Conservation (phyloP, 768 basidiomycete genomes). For the Collybia nuda region DNA sequence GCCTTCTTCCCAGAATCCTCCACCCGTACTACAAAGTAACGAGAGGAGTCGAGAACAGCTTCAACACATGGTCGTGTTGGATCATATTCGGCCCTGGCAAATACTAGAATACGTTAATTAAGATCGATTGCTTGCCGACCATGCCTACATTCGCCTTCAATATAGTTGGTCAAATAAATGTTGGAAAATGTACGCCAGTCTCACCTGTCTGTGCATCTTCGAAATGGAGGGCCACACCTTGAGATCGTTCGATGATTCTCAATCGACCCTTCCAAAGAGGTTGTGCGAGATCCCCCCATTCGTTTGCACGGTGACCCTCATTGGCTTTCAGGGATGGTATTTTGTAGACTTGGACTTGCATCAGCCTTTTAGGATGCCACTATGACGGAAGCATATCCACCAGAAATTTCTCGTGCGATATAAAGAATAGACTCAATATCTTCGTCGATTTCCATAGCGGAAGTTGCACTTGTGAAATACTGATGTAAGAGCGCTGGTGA, state of each 20-base stretch:
- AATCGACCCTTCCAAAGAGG: slow-evolving; percentile 93
- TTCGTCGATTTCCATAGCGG: slow-evolving; percentile 61
- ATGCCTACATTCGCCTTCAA: slow-evolving; percentile 69
- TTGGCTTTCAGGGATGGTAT: slow-evolving; percentile 85
- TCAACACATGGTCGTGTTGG: slow-evolving; percentile 82
- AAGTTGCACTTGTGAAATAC: too few relatives aligned
- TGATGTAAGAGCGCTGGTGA: background rate
- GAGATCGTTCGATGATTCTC: slow-evolving; percentile 77
- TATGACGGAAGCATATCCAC: slow-evolving; percentile 38
- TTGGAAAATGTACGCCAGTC: slow-evolving; percentile 15
- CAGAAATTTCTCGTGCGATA: slow-evolving; percentile 88
- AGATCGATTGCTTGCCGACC: background rate
- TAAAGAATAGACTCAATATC: slow-evolving; percentile 90
- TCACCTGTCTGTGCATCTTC: slow-evolving; percentile 81
- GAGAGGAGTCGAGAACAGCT: slow-evolving; percentile 91
- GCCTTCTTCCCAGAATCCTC: slow-evolving; percentile 88
- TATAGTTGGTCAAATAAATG: slow-evolving; percentile 6
- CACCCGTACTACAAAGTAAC: slow-evolving; percentile 91
- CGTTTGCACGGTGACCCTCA: slow-evolving; percentile 88
- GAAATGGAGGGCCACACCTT: slow-evolving; percentile 67
- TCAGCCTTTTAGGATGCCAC: slow-evolving; percentile 9
- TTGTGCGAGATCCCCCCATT: slow-evolving; percentile 84
- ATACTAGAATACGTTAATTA: slow-evolving; percentile 50
- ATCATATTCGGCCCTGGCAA: slow-evolving; percentile 86
- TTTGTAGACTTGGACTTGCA: slow-evolving; percentile 68